These are phyloP conservation scores for Blepharisma undulans DNA, from an alignment of 169 alveolate genomes.

Conservation along the genomic window DNA sequence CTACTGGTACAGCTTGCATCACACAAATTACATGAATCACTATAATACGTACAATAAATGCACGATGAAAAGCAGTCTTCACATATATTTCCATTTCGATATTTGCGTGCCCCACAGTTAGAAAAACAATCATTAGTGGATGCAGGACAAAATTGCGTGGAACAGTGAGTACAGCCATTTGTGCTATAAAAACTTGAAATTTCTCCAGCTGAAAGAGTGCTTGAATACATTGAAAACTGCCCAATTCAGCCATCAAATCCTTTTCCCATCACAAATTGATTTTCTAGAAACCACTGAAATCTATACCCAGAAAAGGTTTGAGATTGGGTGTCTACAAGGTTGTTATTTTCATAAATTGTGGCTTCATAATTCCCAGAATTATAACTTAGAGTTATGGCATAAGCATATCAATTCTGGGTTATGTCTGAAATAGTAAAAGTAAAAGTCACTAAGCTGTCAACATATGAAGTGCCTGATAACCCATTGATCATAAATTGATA, in stretches of 20 bases:
- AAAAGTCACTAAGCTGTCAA: background rate
- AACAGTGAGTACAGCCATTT: background rate
- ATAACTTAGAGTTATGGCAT: background rate
- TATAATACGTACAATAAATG: background rate
- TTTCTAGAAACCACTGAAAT: background rate
- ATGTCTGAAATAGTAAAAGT: background rate
- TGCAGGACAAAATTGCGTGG: background rate
- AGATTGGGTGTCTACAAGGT: background rate
- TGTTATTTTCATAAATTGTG: background rate
- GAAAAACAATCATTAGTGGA: background rate
- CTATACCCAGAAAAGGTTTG: background rate
- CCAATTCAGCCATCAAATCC: background rate
- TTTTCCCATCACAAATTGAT: background rate
- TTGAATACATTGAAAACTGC: background rate
- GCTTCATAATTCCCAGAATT: background rate
- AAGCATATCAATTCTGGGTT: background rate
- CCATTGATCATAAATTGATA: background rate
- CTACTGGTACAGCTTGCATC: background rate
- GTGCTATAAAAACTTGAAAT: background rate
- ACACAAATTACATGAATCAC: background rate
- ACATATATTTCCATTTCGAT: background rate
- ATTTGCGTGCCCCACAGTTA: background rate
- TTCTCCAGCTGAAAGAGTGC: background rate
- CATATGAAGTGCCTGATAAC: background rate
- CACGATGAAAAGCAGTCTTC: background rate